Base-by-base conservation (phyloP, 2,329 filamentous ascomycete species). In the Setomelanomma holmii region DNA sequence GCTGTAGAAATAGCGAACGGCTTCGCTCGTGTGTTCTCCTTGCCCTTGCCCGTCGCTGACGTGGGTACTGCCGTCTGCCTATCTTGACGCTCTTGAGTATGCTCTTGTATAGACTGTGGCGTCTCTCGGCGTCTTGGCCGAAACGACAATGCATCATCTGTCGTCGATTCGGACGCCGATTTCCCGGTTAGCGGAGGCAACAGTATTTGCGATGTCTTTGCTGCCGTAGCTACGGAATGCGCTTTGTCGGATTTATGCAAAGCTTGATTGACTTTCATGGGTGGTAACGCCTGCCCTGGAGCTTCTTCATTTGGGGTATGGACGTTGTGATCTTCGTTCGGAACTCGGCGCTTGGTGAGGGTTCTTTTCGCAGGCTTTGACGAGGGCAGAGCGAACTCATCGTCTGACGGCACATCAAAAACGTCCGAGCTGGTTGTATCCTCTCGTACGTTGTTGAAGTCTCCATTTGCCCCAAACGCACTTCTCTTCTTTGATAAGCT, bases 401-500 rank as follows among this genome's bases (percentile, higher is more conserved):
- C 65, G 7, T 75, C 72, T 11, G 69, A 74, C 4, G 78, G 77
- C 17, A 80, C 71, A 54, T 81, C 78, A 59, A 79, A 81, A 16
- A 76, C 60, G 40, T 71, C 67, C 20, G 38, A 41, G 17, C 54
- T 45, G 7, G 49, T 38, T 2, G 53, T 40, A 24, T 51, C 58
- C 45, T 50, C 45, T 45, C 54, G 55, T 40, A 41, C 27, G 30
- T 47, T 51, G 8, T 14, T 30, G 12, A 41, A 17, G 21, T 46
- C 41, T 30, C 39, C 45, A 17, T 33, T 48, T 44, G 40, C 14
- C 17, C 59, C 55, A 23, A 43, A 17, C 17, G 30, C n/a, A 6
- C 49, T 49, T 36, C 34, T 20, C 5, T 44, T 55, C 34, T 58
- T 59, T 55, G 60, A 36, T 16, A 51, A 30, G 12, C 35, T 56